These are phyloP conservation scores for Pilatotrama ljubarskyi DNA, from an alignment of 768 basidiomycete genomes.

Conservation along the genomic window DNA sequence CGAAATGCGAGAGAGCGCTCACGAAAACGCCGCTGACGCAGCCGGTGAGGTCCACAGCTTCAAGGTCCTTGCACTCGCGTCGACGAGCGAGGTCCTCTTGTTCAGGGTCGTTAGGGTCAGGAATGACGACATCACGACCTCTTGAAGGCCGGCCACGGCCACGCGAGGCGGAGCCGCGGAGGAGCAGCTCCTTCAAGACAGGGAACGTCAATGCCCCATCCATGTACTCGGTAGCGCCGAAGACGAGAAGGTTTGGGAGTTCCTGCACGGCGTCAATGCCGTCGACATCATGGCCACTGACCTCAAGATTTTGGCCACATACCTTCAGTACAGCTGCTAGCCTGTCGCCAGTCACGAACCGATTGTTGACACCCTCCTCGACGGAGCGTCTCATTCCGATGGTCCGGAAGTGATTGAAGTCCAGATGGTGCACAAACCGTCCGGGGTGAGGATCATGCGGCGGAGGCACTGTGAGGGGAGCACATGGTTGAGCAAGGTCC, in stretches of 20 bases:
- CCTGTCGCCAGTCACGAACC: conserved; percentile 91
- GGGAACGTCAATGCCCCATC: conserved; percentile 84
- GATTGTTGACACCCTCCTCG: conserved; percentile 83
- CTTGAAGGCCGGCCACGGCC: conserved; percentile 69
- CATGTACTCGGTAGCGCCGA: conserved; percentile 99
- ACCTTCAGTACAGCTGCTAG: conserved; percentile 80
- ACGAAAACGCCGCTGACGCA: conserved; percentile 92
- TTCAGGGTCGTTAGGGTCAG: conserved; percentile 59
- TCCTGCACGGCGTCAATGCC: conserved; percentile 52
- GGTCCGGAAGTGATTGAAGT: conserved; percentile 96
- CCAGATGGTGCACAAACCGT: conserved; percentile 81
- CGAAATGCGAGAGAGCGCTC: conserved; percentile 82
- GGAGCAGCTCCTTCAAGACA: conserved; percentile 87
- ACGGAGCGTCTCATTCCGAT: conserved; percentile 94
- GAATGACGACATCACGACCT: conserved; percentile 52
- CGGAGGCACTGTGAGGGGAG: conserved; percentile 54
- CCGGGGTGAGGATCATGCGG: conserved; percentile 73
- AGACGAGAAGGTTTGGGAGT: conserved; percentile 79
- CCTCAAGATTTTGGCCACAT: conserved; percentile 20
- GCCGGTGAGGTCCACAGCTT: conserved; percentile 92
- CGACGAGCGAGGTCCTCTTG: conserved; percentile 78
- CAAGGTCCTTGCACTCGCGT: conserved; percentile 72
- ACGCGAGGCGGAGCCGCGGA: conserved; percentile 76
- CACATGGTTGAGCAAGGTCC: conserved; percentile 6
- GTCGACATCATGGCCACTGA: conserved; percentile 1